phyloP scores from a whole-genome alignment of 129 eudicot species.

The Saussurea involucrata region DNA sequence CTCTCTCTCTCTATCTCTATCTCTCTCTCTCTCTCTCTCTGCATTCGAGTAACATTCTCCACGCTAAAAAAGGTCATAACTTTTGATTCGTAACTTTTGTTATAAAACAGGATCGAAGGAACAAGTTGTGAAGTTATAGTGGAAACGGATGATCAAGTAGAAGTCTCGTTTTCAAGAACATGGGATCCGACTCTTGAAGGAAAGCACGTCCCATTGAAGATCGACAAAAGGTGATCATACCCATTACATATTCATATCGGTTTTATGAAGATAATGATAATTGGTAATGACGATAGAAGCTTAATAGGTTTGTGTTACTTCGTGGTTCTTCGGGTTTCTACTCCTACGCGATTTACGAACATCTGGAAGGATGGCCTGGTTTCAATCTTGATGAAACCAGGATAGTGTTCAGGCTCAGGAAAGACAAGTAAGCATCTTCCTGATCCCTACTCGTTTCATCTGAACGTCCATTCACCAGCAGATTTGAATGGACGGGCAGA shows the following conservation, averaged over 20 bases:
- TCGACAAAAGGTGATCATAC: constrained; percentile 64
- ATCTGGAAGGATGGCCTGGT: constrained; percentile 67
- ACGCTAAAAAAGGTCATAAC: background rate
- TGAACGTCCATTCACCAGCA: background rate
- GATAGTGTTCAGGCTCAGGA: constrained; percentile 77
- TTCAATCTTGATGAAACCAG: constrained; percentile 70
- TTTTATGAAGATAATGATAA: background rate
- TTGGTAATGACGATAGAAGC: background rate
- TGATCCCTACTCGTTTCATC: background rate
- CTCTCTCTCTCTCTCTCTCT: background rate
- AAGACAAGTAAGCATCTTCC: constrained; percentile 52
- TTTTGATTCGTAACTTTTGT: background rate
- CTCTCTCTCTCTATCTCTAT: too few relatives aligned
- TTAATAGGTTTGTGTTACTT: constrained; percentile 68
- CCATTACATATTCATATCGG: background rate
- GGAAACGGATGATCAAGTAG: constrained; percentile 68
- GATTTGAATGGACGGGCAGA: background rate
- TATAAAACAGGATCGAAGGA: constrained; percentile 49
- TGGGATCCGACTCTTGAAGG: constrained; percentile 52
- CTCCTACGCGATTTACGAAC: constrained; percentile 78
- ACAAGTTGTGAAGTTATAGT: constrained; percentile 55
- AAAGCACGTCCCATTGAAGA: constrained; percentile 45
- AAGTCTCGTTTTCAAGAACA: constrained; percentile 56
- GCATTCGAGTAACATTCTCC: background rate
- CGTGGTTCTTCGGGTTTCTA: constrained; percentile 83